A percentile compares a stretch with the other conserved stretches of the same genome.
Evolutionary conservation across 2,329 filamentous ascomycete genomes (phyloP).

Genomic region (Alternaria postmessia): DNA sequence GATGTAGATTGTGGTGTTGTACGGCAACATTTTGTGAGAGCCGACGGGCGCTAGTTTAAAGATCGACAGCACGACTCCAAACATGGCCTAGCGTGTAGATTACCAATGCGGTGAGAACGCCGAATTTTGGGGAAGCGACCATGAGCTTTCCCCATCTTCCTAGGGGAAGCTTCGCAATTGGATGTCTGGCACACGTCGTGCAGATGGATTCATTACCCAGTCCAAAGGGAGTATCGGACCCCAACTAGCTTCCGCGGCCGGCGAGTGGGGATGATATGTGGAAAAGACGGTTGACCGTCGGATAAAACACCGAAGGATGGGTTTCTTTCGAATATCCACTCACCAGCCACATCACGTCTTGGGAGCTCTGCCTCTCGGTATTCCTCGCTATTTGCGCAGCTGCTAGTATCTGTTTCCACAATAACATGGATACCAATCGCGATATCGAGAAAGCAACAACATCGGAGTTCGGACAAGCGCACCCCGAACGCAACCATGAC

Average conservation of each 20-base stretch:
- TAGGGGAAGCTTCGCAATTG: conserved; percentile 5
- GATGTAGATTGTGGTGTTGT: not conserved
- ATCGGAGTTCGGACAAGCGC: conserved; percentile 2
- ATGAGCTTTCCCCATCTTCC: conserved; percentile 2
- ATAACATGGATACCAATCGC: conserved; percentile 9
- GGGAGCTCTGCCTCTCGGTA: not conserved
- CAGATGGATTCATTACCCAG: not conserved
- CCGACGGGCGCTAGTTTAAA: not conserved
- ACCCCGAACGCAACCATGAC: conserved; percentile 5
- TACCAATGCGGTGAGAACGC: conserved; percentile 14
- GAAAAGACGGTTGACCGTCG: conserved; percentile 13
- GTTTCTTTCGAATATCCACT: conserved; percentile 1
- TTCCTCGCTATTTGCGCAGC: not conserved
- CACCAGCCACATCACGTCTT: not conserved
- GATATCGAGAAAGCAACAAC: conserved; percentile 28
- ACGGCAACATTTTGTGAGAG: not conserved
- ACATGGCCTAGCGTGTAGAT: not conserved
- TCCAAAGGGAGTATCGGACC: not conserved
- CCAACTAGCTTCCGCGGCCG: conserved; percentile 34
- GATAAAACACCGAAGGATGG: conserved; percentile 15
- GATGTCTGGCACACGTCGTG: not conserved
- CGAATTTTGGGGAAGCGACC: conserved; percentile 9
- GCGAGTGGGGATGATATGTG: conserved; percentile 15
- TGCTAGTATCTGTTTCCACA: not conserved
- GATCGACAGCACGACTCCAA: not conserved